Evolutionary conservation across 2,329 filamentous ascomycete genomes (phyloP), one percentile per base, ranked within the genome.

Genomic region (Pseudogymnoascus sp.): DNA sequence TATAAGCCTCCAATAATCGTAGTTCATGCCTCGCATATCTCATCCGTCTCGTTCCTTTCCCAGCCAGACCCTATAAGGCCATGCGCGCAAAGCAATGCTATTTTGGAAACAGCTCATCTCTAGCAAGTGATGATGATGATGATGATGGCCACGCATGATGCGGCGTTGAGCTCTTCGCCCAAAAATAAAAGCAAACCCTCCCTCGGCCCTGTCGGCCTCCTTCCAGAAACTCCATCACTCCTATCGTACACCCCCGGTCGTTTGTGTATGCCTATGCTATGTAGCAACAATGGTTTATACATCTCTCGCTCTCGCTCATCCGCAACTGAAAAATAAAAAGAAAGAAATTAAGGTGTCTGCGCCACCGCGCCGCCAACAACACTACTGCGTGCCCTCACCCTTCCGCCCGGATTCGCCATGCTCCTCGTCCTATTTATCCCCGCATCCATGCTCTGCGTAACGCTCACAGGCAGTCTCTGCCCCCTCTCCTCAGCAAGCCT

Each of bases 381-480:
- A 36, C 12, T 59, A 16, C 33, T 30, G 22, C 25, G 49, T 36
- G 33, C 39, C 33, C 38, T 60, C 38, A 8, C 59, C 25, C 59
- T 22, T 14, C 25, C 59, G 2, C 14, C 12, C 2, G 25, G 33
- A 6, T 30, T 60, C 14, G 16, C 59, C 23, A 58, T 12, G 25
- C 22, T 55, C 12, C 60, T 60, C 19, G 6, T 62, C 45, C 45
- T 62, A 55, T 22, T 62, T 14, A 62, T 28, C 22, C 61, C 45
- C 52, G 49, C 49, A 33, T 60, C 49, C 61, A 60, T 36, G n/a
- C 25, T 55, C 52, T 59, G 55, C 33, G 23, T 25, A 12, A 76
- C 75, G 25, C 80, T 70, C 0, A 80, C 78, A 62, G 77, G 73
- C 38, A 79, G 77, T 16, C 81, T 75, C 64, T 78, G 78, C 1